Conservation (phyloP, 768 basidiomycete genomes). For the Kwoniella pini region DNA sequence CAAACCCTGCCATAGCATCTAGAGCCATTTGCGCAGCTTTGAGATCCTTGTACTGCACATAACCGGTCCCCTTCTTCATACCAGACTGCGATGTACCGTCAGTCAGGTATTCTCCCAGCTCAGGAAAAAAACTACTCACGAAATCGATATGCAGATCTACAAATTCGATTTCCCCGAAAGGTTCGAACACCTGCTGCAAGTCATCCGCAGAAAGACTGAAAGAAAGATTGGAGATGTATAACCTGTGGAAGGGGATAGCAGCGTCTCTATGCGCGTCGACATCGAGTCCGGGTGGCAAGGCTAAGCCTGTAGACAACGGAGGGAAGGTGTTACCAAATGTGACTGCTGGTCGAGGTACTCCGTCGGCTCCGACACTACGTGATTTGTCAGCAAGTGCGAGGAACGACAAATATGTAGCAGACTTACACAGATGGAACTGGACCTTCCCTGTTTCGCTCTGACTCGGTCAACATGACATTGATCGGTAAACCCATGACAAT, state of each 20-base stretch:
- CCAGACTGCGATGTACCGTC: constrained; percentile 10
- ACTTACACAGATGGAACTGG: constrained; percentile 22
- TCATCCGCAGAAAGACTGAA: constrained; percentile 96
- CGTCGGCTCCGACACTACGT: constrained; percentile 3
- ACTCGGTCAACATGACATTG: constrained; percentile 93
- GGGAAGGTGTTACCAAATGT: constrained; percentile 32
- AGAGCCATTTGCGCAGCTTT: constrained; percentile 95
- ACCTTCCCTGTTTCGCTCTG: constrained; percentile 62
- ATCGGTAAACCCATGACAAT: constrained; percentile 98
- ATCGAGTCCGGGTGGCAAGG: constrained; percentile 68
- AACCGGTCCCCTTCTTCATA: constrained; percentile 88
- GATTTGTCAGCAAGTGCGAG: not conserved
- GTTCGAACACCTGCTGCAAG: constrained; percentile 98
- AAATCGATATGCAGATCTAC: constrained; percentile 73
- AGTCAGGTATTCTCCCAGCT: not conserved
- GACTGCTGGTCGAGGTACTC: constrained; percentile 16
- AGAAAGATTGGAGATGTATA: constrained; percentile 95
- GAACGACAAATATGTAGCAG: not conserved
- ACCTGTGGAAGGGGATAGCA: constrained; percentile 59
- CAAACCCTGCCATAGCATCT: constrained; percentile 99
- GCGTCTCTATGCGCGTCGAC: constrained; percentile 58
- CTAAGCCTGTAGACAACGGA: constrained; percentile 42
- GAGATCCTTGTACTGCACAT: constrained; percentile 93
- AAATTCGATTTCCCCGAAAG: constrained; percentile 96
- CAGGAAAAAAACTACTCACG: constrained; percentile 27